Base-by-base conservation (phyloP, 805 yeast species). In the Starmerella stigmatis region DNA sequence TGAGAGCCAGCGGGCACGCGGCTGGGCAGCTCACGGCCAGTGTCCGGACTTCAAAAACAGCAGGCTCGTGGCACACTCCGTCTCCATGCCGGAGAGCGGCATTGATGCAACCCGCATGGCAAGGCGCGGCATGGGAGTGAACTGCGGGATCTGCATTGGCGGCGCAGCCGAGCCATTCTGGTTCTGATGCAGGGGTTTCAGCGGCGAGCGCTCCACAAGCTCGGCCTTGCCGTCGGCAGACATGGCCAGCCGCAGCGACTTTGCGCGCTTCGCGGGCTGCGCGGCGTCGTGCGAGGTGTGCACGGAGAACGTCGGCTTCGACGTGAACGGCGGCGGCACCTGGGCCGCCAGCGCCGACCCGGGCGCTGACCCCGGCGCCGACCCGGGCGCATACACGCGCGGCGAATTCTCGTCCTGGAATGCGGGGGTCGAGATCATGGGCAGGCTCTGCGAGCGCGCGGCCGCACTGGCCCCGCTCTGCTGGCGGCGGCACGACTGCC, bases 401-500 rank as follows among this genome's bases (percentile, higher is more conserved):
- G 19, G 23, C 17, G 32, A 19, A 32, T 48, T 49, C 36, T 50
- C 54, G 40, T 50, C 53, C 33, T 45, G 47, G 43, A 22, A 45
- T 11, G n/a, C 15, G 22, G n/a, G 15, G 22, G 40, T 15, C 19
- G 10, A 6, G 25, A 27, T 6, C 36, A 29, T 20, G n/a, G 52
- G 49, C 49, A 43, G 19, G 40, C 49, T 40, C 19, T 36, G 41
- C n/a, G 53, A 46, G 29, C 54, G 50, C 16, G 42, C 38, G 9
- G 47, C 38, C 8, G 49, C 43, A 9, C 26, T 21, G 30, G 27
- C 27, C n/a, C 25, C 30, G 40, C 48, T 45, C 44, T 45, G 44
- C 36, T 44, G 52, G 32, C 64, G 58, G 11, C 69, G 61, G 51
- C 81, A 65, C 29, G 88, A 73, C 64, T 89, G 96, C 63, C 98